phyloP scores from a whole-genome alignment of 2,329 filamentous ascomycete species.

The Penicillium sp. region DNA sequence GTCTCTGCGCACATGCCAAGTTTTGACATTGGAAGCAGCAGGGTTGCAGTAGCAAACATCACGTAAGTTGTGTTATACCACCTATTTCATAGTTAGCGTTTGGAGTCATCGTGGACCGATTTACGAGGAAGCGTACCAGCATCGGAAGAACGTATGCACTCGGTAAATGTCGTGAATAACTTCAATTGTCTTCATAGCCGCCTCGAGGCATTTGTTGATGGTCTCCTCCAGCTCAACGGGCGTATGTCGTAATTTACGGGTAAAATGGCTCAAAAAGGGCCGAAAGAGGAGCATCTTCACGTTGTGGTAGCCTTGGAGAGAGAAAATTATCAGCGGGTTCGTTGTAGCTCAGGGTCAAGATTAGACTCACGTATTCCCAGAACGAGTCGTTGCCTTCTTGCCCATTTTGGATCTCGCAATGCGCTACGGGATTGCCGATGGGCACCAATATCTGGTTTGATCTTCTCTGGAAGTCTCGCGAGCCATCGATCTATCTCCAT shows the following conservation, averaged over 20 bases:
- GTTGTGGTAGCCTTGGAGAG: conserved; percentile 41
- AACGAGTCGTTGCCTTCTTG: conserved; percentile 43
- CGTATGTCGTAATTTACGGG: conserved; percentile 31
- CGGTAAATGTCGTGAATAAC: conserved; percentile 46
- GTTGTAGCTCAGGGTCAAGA: background rate
- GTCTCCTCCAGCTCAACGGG: conserved; percentile 34
- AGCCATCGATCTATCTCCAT: conserved; percentile 42
- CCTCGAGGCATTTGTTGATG: conserved; percentile 43
- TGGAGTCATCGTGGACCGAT: background rate
- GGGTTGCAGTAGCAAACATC: conserved; percentile 44
- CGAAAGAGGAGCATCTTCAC: conserved; percentile 47
- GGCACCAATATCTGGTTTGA: conserved; percentile 34
- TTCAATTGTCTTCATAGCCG: conserved; percentile 45
- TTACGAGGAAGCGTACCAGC: conserved; percentile 37
- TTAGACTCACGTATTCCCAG: conserved; percentile 41
- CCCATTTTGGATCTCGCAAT: conserved; percentile 43
- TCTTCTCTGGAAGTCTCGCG: conserved; percentile 35
- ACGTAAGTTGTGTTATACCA: conserved; percentile 51
- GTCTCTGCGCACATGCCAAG: conserved; percentile 34
- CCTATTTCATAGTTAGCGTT: conserved; percentile 26
- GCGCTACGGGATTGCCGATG: conserved; percentile 28
- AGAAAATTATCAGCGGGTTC: background rate
- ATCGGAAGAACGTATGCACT: conserved; percentile 46
- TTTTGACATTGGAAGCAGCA: conserved; percentile 41
- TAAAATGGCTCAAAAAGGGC: conserved; percentile 39